Percentiles rank a stretch among this genome's conserved stretches.
These are phyloP conservation scores for Misopates orontium DNA, from an alignment of 257 asterid genomes.

Conservation along the genomic window DNA sequence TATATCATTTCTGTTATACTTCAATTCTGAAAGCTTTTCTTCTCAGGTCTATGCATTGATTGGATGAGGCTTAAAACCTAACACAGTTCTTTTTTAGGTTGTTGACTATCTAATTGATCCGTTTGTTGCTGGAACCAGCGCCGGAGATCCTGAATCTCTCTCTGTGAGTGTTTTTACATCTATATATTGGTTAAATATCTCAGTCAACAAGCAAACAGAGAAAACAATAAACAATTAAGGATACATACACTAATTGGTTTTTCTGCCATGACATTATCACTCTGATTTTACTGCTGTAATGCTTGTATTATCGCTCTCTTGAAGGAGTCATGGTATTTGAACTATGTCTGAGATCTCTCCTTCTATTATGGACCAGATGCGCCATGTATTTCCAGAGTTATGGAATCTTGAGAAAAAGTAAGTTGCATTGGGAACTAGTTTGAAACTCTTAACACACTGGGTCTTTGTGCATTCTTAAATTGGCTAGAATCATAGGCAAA, in stretches of 20 bases:
- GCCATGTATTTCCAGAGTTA: slow-evolving; percentile 84
- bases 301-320: slow-evolving; percentile 15
- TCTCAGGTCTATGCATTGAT: slow-evolving; percentile 10
- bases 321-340: slow-evolving; percentile 25
- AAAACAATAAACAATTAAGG: neutral
- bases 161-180: slow-evolving; percentile 60
- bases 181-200: slow-evolving; percentile 20
- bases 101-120: slow-evolving; percentile 94
- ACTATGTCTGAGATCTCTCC: slow-evolving; percentile 23
- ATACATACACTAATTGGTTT: neutral
- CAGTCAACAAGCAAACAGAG: slow-evolving; percentile 7
- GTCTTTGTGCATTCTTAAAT: slow-evolving; percentile 14
- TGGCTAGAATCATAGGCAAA: neutral
- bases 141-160: slow-evolving; percentile 88
- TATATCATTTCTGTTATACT: slow-evolving; percentile 10
- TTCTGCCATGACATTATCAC: too few relatives aligned
- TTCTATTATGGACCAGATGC: slow-evolving; percentile 56
- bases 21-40: neutral
- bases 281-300: slow-evolving; percentile 3
- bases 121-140: slow-evolving; percentile 92
- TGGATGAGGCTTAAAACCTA: slow-evolving; percentile 20
- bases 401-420: slow-evolving; percentile 90
- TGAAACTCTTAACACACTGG: slow-evolving; percentile 6
- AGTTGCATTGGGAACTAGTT: slow-evolving; percentile 13
- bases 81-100: slow-evolving; percentile 48